Base-by-base conservation (phyloP, 257 asterid genomes). In the Penstemon eatonii region DNA sequence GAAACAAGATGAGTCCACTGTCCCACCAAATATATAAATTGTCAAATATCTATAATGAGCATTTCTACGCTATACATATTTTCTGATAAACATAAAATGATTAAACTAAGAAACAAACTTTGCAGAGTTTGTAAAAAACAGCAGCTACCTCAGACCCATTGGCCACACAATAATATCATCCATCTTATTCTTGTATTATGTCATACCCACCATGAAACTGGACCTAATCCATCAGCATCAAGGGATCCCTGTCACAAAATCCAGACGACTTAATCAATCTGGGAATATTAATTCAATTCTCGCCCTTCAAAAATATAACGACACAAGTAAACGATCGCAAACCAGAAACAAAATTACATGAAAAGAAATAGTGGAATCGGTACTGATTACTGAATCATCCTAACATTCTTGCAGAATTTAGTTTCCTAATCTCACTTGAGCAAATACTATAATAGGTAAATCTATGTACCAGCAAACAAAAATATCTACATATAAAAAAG, bases 181-280 rank as follows among this genome's bases (percentile, higher is more conserved):
- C 18, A 15, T 15, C 18, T 15, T 15, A 15, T 15, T 15, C 18
- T 15, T 15, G 0, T 15, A 15, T 15, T 11, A 40, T 47, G 9
- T 52, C 62, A 73, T 56, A 70, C 76, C 98, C 98, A 92, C 96
- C 98, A 92, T 58, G 96, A 79, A 72, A 82, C 46, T 6, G 88
- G 91, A 13, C 98, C 96, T 76, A 92, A 77, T 59, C 98, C 96
- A 73, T 89, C 96, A 44, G 82, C 79, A 77, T 91, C 92, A 65
- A 89, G 80, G 47, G 96, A 79, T 37, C 91, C 98, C 96, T 91
- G 87, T 54, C 58, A 77, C 4, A 15, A 19, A 62, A 58, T 39
- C 5, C 8, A 18, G 33, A 55, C 33, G 33, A 25, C 33, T 25
- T 25, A 25, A 25, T 25, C 33, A 25, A 25, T 25, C 33, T 25